Evolutionary conservation across 768 basidiomycete genomes (phyloP).

Genomic region (Lactifluus piperatus): DNA sequence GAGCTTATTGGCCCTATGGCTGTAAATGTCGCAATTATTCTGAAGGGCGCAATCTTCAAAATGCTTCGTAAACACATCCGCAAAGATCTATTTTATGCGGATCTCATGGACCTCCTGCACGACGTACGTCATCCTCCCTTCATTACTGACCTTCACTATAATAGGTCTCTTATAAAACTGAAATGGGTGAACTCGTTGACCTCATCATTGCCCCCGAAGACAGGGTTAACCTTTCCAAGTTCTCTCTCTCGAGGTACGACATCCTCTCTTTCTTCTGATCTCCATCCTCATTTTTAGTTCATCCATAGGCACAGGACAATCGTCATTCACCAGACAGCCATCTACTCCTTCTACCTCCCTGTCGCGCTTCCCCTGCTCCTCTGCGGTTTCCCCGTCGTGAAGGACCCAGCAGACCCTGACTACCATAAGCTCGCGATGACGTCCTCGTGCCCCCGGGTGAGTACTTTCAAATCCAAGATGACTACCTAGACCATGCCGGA

Average conservation of each 20-base stretch:
- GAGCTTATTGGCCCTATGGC: constrained; percentile 72
- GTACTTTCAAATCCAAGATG: too few relatives aligned
- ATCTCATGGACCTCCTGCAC: constrained; percentile 86
- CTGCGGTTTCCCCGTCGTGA: constrained; percentile 47
- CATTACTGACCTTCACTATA: neutral
- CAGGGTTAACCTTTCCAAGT: constrained; percentile 75
- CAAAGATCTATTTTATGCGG: constrained; percentile 70
- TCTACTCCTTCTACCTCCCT: constrained; percentile 97
- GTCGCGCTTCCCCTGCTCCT: constrained; percentile 91
- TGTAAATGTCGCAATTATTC: constrained; percentile 95
- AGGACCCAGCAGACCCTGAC: constrained; percentile 37
- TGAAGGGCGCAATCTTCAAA: constrained; percentile 88
- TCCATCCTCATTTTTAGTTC: neutral
- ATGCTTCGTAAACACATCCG: constrained; percentile 86
- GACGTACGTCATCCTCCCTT: constrained; percentile 41
- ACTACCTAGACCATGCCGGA: constrained; percentile 90
- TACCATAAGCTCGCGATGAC: constrained; percentile 66
- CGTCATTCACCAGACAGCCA: constrained; percentile 95
- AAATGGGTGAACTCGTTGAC: constrained; percentile 94
- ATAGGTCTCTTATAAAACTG: constrained; percentile 74
- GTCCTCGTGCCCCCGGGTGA: constrained; percentile 91
- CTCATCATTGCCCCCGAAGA: constrained; percentile 93
- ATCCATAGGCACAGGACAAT: constrained; percentile 72
- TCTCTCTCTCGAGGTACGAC: constrained; percentile 76
- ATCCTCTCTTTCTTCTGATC: neutral